Base-by-base conservation (phyloP, 495 filamentous ascomycete genomes). In the Clavariopsis aquatica region DNA sequence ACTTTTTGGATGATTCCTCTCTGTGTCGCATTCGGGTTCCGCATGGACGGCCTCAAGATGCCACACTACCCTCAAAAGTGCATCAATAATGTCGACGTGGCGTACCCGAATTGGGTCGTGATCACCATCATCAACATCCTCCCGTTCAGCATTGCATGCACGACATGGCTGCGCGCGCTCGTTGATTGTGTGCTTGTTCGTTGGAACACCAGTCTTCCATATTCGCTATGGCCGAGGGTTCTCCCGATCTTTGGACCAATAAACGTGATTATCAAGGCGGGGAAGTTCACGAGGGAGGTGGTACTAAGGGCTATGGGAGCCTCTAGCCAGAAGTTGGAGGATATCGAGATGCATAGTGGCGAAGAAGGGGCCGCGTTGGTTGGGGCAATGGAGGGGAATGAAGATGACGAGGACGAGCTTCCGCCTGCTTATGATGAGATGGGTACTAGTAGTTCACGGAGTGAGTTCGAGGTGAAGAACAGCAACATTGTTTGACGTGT, bases 101-200 rank as follows among this genome's bases (percentile, higher is more conserved):
- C 34, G 31, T 24, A 51, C 5, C 55, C 57, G 26, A 22, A 31
- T 3, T 62, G 59, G 59, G 15, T 22, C n/a, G 19, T 31, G 9
- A 26, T 62, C 19, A 5, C 19, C 7, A 12, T 62, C 10, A 22
- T 62, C 12, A 54, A 45, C 34, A 53, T 62, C 22, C 2, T 62
- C 1, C 59, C 59, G n/a, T 54, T 62, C 29, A 31, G 10, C 3
- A 13, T 22, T 20, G 59, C 59, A 13, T 41, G 49, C 29, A 62
- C 36, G 15, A 49, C 47, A 7, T 62, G 47, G 49, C 59, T 62
- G 34, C 47, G 59, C 5, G 19, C 49, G 17, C 23, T 62, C 19
- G 49, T 62, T 13, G 47, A 45, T 34, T 62, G 59, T 20, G 34
- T 62, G n/a, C 49, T 62, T 1, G 36, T 62, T 19, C 15, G 59